Percentiles rank a stretch among this genome's conserved stretches.
Conservation (phyloP, 768 basidiomycete species). For the Rhodocollybia butyracea region DNA sequence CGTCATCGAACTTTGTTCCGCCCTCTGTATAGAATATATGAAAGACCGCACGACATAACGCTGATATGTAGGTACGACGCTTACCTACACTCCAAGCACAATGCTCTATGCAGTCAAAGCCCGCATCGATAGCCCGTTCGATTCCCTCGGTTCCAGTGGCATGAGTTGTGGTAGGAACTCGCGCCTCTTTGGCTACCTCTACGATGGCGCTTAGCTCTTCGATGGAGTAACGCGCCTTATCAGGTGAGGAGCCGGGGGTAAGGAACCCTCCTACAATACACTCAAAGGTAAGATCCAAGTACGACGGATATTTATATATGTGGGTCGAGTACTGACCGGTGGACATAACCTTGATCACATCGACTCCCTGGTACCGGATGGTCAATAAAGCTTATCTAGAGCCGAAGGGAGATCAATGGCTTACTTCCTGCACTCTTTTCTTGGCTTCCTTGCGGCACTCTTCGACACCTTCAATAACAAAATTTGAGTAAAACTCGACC, state of each 20-base stretch:
- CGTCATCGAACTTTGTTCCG: conserved; percentile 5
- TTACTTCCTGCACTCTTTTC: conserved; percentile 3
- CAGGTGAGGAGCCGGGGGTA: conserved; percentile 4
- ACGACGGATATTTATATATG: neutral
- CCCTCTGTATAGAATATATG: conserved; percentile 1
- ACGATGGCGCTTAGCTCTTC: conserved; percentile 8
- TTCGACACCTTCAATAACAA: no score
- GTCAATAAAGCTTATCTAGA: neutral
- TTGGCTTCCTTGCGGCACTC: neutral
- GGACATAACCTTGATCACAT: conserved; percentile 10
- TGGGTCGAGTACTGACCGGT: neutral
- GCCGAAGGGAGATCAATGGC: neutral
- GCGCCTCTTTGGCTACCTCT: conserved; percentile 5
- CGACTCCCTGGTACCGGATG: neutral
- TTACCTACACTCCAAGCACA: conserved; percentile 10
- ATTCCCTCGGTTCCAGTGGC: conserved; percentile 6
- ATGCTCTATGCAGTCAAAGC: conserved; percentile 10
- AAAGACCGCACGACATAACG: neutral
- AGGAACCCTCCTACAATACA: conserved; percentile 4
- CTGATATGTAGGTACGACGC: neutral
- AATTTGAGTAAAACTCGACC: no score
- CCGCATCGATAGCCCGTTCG: conserved; percentile 3
- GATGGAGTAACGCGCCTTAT: conserved; percentile 4
- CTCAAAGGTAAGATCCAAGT: neutral
- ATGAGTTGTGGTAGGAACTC: conserved; percentile 8